Conservation (phyloP, 805 yeast species). For the Cyberlindnera amylophila region DNA sequence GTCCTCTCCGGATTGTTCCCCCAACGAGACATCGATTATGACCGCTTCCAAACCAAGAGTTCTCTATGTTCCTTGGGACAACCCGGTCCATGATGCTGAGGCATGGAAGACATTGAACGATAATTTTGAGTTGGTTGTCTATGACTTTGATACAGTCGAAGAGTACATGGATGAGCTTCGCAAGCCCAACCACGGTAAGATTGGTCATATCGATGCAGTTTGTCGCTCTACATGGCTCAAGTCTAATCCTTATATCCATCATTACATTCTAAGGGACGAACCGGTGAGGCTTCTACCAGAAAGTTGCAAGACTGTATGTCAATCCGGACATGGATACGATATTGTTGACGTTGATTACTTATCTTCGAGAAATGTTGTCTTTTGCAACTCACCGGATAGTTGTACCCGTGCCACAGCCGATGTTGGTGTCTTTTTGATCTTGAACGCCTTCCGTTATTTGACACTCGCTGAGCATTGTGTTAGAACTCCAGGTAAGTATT, state of each 20-base stretch:
- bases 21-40: not conserved
- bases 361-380: constrained; percentile 31
- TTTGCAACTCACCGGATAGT: constrained; percentile 38
- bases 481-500: constrained; percentile 31
- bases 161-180: constrained; percentile 33
- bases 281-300: constrained; percentile 32
- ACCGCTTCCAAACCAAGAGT: constrained; percentile 31
- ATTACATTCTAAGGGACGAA: constrained; percentile 34
- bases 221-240: constrained; percentile 39
- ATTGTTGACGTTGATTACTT: constrained; percentile 36
- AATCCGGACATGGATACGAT: constrained; percentile 40
- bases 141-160: constrained; percentile 32
- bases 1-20: no score
- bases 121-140: constrained; percentile 33
- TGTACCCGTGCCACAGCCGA: constrained; percentile 40
- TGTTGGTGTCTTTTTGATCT: constrained; percentile 32
- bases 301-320: constrained; percentile 33
- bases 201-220: constrained; percentile 34
- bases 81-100: constrained; percentile 34
- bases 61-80: constrained; percentile 36
- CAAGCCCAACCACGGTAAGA: constrained; percentile 34
- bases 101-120: constrained; percentile 36
- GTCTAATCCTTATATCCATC: constrained; percentile 36
- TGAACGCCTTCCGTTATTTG: constrained; percentile 34
- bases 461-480: constrained; percentile 37